Base-by-base conservation (phyloP, 179 eudicot species). In the Nepenthes alata region DNA sequence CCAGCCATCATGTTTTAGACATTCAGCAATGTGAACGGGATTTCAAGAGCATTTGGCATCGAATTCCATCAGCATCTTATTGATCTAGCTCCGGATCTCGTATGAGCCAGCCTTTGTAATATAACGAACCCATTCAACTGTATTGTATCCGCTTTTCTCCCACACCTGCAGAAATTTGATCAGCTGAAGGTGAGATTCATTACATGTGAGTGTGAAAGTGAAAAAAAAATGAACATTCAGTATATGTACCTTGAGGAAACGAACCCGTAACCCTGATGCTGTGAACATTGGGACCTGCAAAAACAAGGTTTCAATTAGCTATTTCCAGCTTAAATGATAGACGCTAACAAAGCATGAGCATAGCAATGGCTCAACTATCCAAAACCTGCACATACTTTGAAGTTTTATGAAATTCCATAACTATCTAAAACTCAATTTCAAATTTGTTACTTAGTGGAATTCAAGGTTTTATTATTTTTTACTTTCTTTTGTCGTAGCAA, bases 121-220 rank as follows among this genome's bases (percentile, higher is more conserved):
- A 39, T 93, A 93, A 67, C 98, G 95, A 67, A 93, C 98, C 98
- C 98, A 93, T 75, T 93, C 98, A 13, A 89, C 98, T 2, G 98
- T 93, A 61, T 89, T 93, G 75, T 93, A 93, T 35, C 98, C 98
- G 44, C 95, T 89, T 80, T 87, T 89, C 81, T 93, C 97, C 98
- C 98, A 93, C 34, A 93, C 98, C 98, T 93, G 81, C 70, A 76
- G 38, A 62, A 37, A 67, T 25, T 50, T 8, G 51, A 53, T 47
- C 9, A 25, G 11, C 45, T 57, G 6, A 35, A 61, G 60, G 6
- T 12, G 55, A 15, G 16, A n/a, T 0, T 52, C n/a, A 13, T 52
- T 1, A 5, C 10, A 39, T 16, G 44, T 6, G 5, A 62, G 41
- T 51, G 45, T 41, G 8, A 41, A 1, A 4, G 53, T n/a, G 16